Evolutionary conservation across 1,284 basidiomycete genomes (phyloP).

Genomic region (Leccinum pachyderme): DNA sequence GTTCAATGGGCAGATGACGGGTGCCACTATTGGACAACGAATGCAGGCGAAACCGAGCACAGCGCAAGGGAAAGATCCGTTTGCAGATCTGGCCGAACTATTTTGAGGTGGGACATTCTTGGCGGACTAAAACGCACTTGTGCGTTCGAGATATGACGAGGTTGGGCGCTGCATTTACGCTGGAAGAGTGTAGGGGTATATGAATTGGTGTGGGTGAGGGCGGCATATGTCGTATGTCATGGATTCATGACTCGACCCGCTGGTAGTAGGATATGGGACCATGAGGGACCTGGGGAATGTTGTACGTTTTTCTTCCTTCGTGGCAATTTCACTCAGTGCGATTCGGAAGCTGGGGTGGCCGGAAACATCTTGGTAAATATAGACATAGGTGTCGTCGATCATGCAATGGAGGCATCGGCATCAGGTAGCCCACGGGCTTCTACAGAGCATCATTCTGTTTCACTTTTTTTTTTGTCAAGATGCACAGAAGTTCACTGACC

Average conservation of each 20-base stretch:
- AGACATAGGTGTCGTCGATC: too few relatives aligned
- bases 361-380: not conserved
- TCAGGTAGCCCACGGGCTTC: too few relatives aligned
- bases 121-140: not conserved
- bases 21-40: slow-evolving; percentile 15
- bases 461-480: too few relatives aligned
- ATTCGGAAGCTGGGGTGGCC: not conserved
- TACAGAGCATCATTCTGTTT: too few relatives aligned
- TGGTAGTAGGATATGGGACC: not conserved
- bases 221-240: slow-evolving; percentile 1
- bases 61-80: slow-evolving; percentile 68
- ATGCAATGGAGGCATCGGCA: not conserved
- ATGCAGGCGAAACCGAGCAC: slow-evolving; percentile 13
- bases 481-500: too few relatives aligned
- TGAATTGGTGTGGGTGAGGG: not conserved
- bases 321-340: slow-evolving; percentile 12
- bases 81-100: slow-evolving; percentile 73
- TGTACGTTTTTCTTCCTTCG: slow-evolving; percentile 9
- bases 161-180: slow-evolving; percentile 3
- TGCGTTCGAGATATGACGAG: not conserved
- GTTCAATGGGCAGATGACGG: slow-evolving; percentile 16
- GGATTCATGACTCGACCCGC: not conserved
- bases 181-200: not conserved
- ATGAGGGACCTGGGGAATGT: not conserved
- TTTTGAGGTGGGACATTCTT: slow-evolving; percentile 45